These are phyloP conservation scores for Ceratocystis alfenasii DNA, from an alignment of 2,329 filamentous ascomycete species.

Conservation along the genomic window DNA sequence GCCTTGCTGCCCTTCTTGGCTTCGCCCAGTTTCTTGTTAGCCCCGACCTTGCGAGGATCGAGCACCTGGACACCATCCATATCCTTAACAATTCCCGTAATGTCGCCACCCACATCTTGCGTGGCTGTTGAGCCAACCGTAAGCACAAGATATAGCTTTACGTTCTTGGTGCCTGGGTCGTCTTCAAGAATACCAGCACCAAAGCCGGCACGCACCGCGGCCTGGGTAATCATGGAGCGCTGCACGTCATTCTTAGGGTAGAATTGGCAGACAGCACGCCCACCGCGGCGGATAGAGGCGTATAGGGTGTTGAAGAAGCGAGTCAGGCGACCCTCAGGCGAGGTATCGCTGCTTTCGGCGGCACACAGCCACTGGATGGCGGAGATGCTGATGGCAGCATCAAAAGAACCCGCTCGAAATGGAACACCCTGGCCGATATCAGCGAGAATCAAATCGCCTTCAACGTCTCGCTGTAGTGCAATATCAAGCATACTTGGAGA, in stretches of 20 bases:
- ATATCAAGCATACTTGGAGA: slow-evolving; percentile 94
- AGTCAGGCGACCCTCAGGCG: slow-evolving; percentile 60
- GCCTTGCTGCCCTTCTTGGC: slow-evolving; percentile 71
- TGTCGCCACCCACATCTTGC: slow-evolving; percentile 53
- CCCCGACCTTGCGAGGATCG: slow-evolving; percentile 45
- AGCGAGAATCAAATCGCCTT: slow-evolving; percentile 84
- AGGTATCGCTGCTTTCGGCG: slow-evolving; percentile 78
- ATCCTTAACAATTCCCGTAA: slow-evolving; percentile 76
- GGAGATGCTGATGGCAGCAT: slow-evolving; percentile 87
- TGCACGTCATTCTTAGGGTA: slow-evolving; percentile 94
- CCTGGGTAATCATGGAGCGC: slow-evolving; percentile 79
- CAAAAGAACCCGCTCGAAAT: slow-evolving; percentile 83
- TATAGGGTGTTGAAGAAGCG: slow-evolving; percentile 92
- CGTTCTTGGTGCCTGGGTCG: slow-evolving; percentile 90
- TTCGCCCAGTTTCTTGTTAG: slow-evolving; percentile 35
- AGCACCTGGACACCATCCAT: slow-evolving; percentile 81
- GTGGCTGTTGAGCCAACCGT: slow-evolving; percentile 60
- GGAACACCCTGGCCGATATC: slow-evolving; percentile 94
- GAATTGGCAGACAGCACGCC: slow-evolving; percentile 88
- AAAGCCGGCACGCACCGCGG: slow-evolving; percentile 87
- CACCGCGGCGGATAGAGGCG: slow-evolving; percentile 68
- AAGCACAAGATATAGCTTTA: slow-evolving; percentile 89
- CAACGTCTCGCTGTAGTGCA: slow-evolving; percentile 79
- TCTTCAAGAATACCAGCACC: slow-evolving; percentile 91
- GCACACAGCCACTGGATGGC: slow-evolving; percentile 99